Evolutionary conservation across 305 asterid genomes (phyloP).

Genomic region (Withania somnifera): DNA sequence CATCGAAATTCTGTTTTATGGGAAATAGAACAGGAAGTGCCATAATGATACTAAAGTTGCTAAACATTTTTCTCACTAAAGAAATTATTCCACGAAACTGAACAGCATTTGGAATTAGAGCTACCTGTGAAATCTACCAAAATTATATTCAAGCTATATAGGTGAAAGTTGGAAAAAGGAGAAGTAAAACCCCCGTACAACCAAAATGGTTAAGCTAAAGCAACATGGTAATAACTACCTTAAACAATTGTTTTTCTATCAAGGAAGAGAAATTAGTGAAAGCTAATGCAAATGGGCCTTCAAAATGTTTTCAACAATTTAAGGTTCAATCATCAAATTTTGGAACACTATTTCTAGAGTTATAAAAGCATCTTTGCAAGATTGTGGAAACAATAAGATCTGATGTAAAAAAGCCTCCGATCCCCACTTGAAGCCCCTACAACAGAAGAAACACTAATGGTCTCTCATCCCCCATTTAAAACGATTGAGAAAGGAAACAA

Average conservation of each 20-base stretch:
- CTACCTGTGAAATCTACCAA: too few relatives aligned
- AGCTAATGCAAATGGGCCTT: background rate
- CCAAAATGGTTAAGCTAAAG: too few relatives aligned
- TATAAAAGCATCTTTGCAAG: background rate
- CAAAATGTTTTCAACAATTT: background rate
- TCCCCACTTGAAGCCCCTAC: background rate
- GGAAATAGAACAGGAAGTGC: too few relatives aligned
- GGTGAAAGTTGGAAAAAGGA: too few relatives aligned
- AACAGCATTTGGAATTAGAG: too few relatives aligned
- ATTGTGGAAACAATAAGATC: background rate
- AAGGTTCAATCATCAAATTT: background rate
- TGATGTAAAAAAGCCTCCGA: background rate
- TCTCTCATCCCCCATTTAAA: background rate
- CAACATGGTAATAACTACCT: too few relatives aligned
- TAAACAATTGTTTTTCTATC: background rate
- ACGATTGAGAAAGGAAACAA: background rate
- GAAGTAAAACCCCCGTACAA: too few relatives aligned
- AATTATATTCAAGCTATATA: too few relatives aligned
- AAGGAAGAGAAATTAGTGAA: background rate
- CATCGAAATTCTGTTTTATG: too few relatives aligned
- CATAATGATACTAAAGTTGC: too few relatives aligned
- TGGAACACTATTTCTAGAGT: background rate
- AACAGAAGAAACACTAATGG: background rate
- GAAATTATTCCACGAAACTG: too few relatives aligned
- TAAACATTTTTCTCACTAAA: too few relatives aligned